Evolutionary conservation across 2,329 filamentous ascomycete species (phyloP).

Genomic region (Trichoderma atrobrunneum): DNA sequence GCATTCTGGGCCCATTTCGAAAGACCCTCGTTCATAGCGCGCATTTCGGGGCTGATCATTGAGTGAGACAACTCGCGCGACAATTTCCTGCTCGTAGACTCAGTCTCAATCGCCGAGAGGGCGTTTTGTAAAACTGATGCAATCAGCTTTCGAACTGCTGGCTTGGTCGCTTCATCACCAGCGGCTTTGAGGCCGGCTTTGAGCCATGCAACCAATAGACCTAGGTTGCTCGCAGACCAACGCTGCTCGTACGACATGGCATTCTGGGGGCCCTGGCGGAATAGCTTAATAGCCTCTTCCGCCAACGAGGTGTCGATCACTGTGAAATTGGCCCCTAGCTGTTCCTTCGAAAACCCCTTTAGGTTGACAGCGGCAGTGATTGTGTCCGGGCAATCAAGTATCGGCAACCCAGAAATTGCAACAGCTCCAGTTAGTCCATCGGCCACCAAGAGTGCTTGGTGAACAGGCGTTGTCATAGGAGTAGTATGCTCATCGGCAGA

Average conservation of each 20-base stretch:
- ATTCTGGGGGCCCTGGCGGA: slow-evolving; percentile 68
- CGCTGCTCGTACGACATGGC: slow-evolving; percentile 69
- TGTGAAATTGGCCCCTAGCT: slow-evolving; percentile 44
- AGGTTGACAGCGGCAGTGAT: slow-evolving; percentile 60
- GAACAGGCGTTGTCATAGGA: slow-evolving; percentile 75
- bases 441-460: slow-evolving; percentile 72
- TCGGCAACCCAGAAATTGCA: slow-evolving; percentile 45
- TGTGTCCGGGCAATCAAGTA: slow-evolving; percentile 38
- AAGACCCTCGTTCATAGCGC: slow-evolving; percentile 57
- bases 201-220: slow-evolving; percentile 65
- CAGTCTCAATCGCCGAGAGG: slow-evolving; percentile 49
- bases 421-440: slow-evolving; percentile 69
- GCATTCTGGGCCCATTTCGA: slow-evolving; percentile 73
- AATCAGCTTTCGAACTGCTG: slow-evolving; percentile 64
- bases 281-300: slow-evolving; percentile 59
- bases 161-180: slow-evolving; percentile 57
- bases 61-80: background rate
- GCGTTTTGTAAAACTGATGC: slow-evolving; percentile 61
- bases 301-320: slow-evolving; percentile 64
- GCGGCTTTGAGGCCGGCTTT: slow-evolving; percentile 43
- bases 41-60: background rate
- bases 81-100: slow-evolving; percentile 22
- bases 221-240: slow-evolving; percentile 72
- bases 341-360: slow-evolving; percentile 40
- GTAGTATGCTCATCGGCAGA: slow-evolving; percentile 63